These are phyloP conservation scores for Microbotryum scabiosae DNA, from an alignment of 1,284 basidiomycete species.

Conservation along the genomic window DNA sequence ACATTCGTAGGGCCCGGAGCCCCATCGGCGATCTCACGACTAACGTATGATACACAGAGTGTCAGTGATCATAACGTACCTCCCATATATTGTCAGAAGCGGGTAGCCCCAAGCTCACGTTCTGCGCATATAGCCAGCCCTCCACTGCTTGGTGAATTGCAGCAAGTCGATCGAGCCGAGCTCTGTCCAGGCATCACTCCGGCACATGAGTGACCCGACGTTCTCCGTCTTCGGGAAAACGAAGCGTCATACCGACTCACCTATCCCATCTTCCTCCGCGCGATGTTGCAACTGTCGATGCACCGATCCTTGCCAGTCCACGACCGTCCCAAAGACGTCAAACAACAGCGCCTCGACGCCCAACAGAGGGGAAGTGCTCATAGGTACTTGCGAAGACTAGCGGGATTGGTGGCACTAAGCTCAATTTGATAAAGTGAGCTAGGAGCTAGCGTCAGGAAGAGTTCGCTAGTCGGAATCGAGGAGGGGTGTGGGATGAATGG, in stretches of 20 bases:
- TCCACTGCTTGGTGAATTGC: conserved; percentile 15
- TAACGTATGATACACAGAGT: not conserved
- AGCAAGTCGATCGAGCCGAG: conserved; percentile 9
- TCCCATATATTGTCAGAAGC: not conserved
- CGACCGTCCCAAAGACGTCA: conserved; percentile 43
- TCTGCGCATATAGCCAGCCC: conserved; percentile 23
- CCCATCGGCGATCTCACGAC: conserved; percentile 43
- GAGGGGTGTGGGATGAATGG: too few relatives aligned
- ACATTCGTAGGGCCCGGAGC: conserved; percentile 48
- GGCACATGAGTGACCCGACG: not conserved
- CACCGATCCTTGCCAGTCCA: conserved; percentile 35
- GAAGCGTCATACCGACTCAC: not conserved
- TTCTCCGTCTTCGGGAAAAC: not conserved
- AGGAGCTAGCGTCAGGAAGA: too few relatives aligned
- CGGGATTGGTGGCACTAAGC: not conserved
- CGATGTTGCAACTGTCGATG: not conserved
- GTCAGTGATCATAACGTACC: not conserved
- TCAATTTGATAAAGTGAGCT: not conserved
- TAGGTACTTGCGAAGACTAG: too few relatives aligned
- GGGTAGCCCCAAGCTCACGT: conserved; percentile 13
- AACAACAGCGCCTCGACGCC: conserved; percentile 52
- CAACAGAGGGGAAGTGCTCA: not conserved
- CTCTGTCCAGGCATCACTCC: not conserved
- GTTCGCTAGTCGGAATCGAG: too few relatives aligned
- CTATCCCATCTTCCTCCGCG: not conserved